Base-by-base conservation (phyloP, 345 rosid genomes). In the Lumnitzera racemosa region DNA sequence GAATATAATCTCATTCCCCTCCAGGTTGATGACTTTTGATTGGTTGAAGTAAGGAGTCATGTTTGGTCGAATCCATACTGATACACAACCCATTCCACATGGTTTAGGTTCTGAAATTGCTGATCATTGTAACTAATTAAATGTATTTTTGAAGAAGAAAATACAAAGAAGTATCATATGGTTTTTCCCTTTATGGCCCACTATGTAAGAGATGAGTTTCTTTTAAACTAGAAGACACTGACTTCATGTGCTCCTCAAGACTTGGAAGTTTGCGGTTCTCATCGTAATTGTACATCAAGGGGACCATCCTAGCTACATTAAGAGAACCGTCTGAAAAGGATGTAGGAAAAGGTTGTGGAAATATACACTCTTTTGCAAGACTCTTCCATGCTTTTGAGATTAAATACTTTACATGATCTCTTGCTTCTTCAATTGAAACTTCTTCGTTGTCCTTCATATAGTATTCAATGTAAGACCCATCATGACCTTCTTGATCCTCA, bases 401-500 rank as follows among this genome's bases (percentile, higher is more conserved):
- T 74, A 76, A 65, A 0, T 27, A 9, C 12, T 20, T 24, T 14
- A 74, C 86, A 46, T 59, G 67, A n/a, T 63, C 65, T 61, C 75
- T 53, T 2, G 74, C 89, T 2, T 25, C 72, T 43, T 71, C 85
- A 8, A 43, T 57, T 0, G 72, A 59, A 53, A 59, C 31, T n/a
- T 65, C 78, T 61, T 49, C 49, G 16, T 76, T 31, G 48, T 88
- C 80, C 43, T 78, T 76, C 66, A 71, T 64, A 75, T 79, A 81
- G 62, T 77, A 88, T 43, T 82, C 80, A 47, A 88, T 11, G 25
- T 70, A 84, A 13, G 91, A 85, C 24, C 87, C 89, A 61, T 83
- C 96, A 13, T 67, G 52, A 16, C 69, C 62, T 9, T 66, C 63
- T 46, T 58, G 70, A 46, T 25, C n/a, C 70, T 66, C 70, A 47